Conservation (phyloP, 345 rosid genomes). For the Moringa oleifera region DNA sequence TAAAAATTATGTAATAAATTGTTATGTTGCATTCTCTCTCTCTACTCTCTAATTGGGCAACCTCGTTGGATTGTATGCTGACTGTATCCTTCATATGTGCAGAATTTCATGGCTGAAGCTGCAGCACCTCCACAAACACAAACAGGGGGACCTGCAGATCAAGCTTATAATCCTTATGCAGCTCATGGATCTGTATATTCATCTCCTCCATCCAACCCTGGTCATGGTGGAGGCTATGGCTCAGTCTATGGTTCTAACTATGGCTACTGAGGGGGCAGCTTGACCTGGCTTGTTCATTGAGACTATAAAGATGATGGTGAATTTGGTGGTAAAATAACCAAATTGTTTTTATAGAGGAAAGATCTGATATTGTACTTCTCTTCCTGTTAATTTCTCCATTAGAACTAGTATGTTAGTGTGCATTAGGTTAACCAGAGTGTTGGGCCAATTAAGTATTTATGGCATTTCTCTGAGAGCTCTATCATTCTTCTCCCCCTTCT, state of each 20-base stretch:
- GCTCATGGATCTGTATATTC: constrained; percentile 74
- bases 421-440: constrained; percentile 13
- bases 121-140: constrained; percentile 58
- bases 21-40: too few relatives aligned
- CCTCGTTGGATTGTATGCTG: constrained; percentile 1
- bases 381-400: background rate
- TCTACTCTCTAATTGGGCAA: background rate
- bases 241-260: constrained; percentile 67
- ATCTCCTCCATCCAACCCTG: constrained; percentile 71
- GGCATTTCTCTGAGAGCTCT: background rate
- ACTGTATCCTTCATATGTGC: constrained; percentile 22
- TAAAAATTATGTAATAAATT: too few relatives aligned
- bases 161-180: constrained; percentile 84
- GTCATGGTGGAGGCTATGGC: constrained; percentile 70
- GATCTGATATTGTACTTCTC: constrained; percentile 11
- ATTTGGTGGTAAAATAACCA: constrained; percentile 4
- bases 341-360: constrained; percentile 1
- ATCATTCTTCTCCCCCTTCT: background rate
- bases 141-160: constrained; percentile 54
- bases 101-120: constrained; percentile 98
- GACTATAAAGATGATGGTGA: constrained; percentile 3
- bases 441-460: constrained; percentile 5
- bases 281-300: background rate
- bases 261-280: constrained; percentile 45
- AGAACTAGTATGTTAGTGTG: background rate